Base-by-base conservation (phyloP, 2,329 filamentous ascomycete species). In the Diaporthe vexans region DNA sequence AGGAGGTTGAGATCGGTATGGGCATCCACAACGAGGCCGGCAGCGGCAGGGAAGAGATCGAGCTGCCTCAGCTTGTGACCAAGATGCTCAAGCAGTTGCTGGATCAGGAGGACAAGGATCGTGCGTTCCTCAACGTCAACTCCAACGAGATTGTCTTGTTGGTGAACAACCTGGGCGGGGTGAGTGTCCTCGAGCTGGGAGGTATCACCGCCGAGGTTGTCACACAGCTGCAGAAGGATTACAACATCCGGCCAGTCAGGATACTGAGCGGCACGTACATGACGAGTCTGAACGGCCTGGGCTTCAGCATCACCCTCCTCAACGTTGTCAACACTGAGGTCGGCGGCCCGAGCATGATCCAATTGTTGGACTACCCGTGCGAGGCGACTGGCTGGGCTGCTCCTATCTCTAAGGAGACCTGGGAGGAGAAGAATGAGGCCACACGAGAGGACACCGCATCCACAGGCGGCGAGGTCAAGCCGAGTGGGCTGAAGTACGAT, bases 241-340 rank as follows among this genome's bases (percentile, higher is more conserved):
- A 91, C 81, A 85, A 85, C 76, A 91, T 94, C 79, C 87, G 85
- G 46, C 92, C 93, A 0, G 89, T 90, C 21, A 86, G 94, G 61
- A 88, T 94, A 76, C 83, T 94, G 68, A 87, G 88, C 65, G 93
- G 93, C 40, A 93, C 92, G 0, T 95, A 91, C 82, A 95, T 95
- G 93, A 95, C 93, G 7, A 94, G 92, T 76, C 84, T 95, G 74
- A 94, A 95, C 80, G 93, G 92, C 0, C 85, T 93, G 8, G 94
- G 93, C 7, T 95, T 95, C 83, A 94, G 92, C 81, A 90, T 95
- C 77, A 90, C 91, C 9, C 82, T 95, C 46, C 86, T 95, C 37
- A 94, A 92, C 79, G 86, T 93, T 15, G 87, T 89, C 57, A 87
- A 86, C 72, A 88, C 88, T 3, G 89, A 91, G 52, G 89, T 92